phyloP scores from a whole-genome alignment of 2,329 filamentous ascomycete species.

The Arthrocladium fulminans region DNA sequence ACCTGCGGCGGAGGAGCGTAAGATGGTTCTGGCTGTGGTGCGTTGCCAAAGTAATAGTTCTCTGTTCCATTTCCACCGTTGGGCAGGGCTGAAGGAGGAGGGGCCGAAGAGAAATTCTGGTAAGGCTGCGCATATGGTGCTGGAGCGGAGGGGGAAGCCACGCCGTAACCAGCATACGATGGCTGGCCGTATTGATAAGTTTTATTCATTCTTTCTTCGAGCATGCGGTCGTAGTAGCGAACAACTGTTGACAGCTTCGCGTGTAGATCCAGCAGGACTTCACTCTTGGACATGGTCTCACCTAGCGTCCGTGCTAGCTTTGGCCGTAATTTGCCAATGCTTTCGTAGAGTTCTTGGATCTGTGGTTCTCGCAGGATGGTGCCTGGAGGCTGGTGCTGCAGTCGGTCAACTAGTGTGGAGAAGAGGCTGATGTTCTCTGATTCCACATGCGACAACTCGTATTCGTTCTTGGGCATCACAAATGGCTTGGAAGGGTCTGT shows the following conservation, averaged over 20 bases:
- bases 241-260: constrained; percentile 94
- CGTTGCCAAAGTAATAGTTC: constrained; percentile 70
- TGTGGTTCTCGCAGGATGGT: constrained; percentile 95
- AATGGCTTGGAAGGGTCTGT: constrained; percentile 42
- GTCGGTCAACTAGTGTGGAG: constrained; percentile 80
- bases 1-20: constrained; percentile 44
- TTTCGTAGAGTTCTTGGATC: constrained; percentile 96
- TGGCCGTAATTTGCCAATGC: constrained; percentile 83
- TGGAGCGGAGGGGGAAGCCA: constrained; percentile 42
- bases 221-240: constrained; percentile 94
- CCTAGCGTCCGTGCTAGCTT: constrained; percentile 94
- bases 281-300: constrained; percentile 99
- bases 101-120: constrained; percentile 37
- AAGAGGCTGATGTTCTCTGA: constrained; percentile 98
- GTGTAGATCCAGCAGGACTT: constrained; percentile 87
- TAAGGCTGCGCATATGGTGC: constrained; percentile 54
- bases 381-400: constrained; percentile 90
- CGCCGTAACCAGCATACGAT: constrained; percentile 42
- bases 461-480: constrained; percentile 72
- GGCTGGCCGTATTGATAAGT: constrained; percentile 70
- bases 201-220: constrained; percentile 87
- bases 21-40: constrained; percentile 33
- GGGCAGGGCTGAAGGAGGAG: constrained; percentile 25
- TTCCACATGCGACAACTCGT: constrained; percentile 86
- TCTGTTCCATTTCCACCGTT: constrained; percentile 51